Evolutionary conservation across 805 yeast species (phyloP), one percentile per base, ranked within the genome.

Genomic region (Candida ovalis): DNA sequence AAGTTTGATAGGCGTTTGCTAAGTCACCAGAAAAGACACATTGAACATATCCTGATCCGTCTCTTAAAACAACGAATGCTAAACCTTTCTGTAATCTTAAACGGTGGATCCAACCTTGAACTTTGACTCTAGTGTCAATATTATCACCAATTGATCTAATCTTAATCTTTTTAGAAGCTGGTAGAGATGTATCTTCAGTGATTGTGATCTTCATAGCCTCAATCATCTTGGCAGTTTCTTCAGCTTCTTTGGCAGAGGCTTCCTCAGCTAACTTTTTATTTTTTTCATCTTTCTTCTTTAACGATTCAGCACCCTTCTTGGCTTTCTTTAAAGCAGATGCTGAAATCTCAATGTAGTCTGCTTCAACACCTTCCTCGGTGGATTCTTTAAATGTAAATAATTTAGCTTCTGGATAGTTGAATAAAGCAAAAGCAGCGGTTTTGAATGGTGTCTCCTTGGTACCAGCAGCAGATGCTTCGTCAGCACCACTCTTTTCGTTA

Each of bases 81-180:
- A 89, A 78, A 41, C 96, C 96, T 74, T 95, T 94, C 70, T 94
- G 98, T 40, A 81, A 59, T 69, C 99, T 84, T 60, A 95, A 76
- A 67, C 99, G 85, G 70, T 94, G 99, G 52, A 94, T 77, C 99
- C 99, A 94, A 53, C 99, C 99, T 55, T 82, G 82, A 40, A 92
- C 84, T 47, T 75, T 66, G 46, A 89, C 89, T 68, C 99, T 82
- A 25, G 45, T 24, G 49, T 82, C 94, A 38, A 89, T 76, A 60
- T 69, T 61, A 5, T 71, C 75, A 49, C 76, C 76, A 44, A 84
- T 68, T 9, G 76, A 58, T 52, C 73, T 68, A 60, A 94, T 78
- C 71, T 88, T 91, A 67, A 82, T 76, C 62, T 73, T 80, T 47
- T 69, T 64, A 40, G 97, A 92, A 32, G 60, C 63, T 47, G 96